Base-by-base conservation (phyloP, 2,329 filamentous ascomycete species). In the Fusarium hainanense region DNA sequence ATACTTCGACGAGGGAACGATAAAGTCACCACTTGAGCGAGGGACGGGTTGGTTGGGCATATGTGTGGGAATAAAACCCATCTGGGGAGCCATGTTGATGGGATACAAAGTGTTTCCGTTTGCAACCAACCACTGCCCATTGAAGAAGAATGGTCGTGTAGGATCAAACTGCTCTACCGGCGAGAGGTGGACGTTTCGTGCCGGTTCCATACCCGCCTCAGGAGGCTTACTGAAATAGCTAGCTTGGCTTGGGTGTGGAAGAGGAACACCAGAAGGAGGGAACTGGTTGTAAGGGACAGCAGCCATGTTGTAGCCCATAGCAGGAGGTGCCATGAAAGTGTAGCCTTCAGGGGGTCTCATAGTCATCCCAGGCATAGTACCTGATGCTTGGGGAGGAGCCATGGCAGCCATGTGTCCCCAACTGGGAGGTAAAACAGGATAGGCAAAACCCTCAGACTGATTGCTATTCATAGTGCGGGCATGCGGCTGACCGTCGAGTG, bases 161-260 rank as follows among this genome's bases (percentile, higher is more conserved):
- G 77, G 79, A 54, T 87, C 85, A 57, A 84, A 82, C 54, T 84
- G 81, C 20, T 84, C 83, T 1, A 82, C 79, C 13, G 81, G 78
- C 3, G 82, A 79, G 41, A 82, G 73, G 42, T 75, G 77, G 34
- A 77, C 71, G 18, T 77, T 71, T 47, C 74, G 77, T 20, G 73
- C 51, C 54, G 77, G 81, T 41, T 80, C 78, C 14, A 70, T 63
- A 30, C 76, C 76, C 5, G 70, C 48, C 7, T 82, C 78, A 20
- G 74, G 72, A 50, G 78, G 79, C 57, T 74, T 77, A 46, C 75
- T 70, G 44, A 69, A 73, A 57, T 69, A 71, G 12, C 62, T 55
- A 25, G 69, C 63, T 9, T 63, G 58, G 69, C 47, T 74, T 23
- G 64, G 58, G 27, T 62, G 59, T 37, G 64, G 61, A 57, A 72